Conservation (phyloP, 345 rosid genomes). For the Melaleuca quinquenervia region DNA sequence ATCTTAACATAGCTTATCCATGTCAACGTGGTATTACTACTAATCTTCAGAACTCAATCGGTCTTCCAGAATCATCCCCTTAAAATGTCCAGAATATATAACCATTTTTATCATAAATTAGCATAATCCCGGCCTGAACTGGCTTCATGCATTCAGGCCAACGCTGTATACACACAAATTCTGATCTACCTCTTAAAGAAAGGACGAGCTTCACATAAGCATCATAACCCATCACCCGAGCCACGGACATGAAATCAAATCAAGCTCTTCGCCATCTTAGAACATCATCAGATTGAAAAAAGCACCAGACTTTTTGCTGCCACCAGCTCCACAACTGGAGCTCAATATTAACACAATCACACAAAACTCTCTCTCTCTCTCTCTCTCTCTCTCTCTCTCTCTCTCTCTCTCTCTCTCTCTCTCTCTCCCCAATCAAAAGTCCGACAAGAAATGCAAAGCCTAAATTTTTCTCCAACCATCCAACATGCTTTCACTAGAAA, state of each 20-base stretch:
- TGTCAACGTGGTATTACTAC: not conserved
- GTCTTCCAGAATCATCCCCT: not conserved
- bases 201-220: not conserved
- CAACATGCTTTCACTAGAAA: not conserved
- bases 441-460: not conserved
- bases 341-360: not conserved
- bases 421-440: not conserved
- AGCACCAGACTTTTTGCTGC: not conserved
- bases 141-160: not conserved
- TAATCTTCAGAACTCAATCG: not conserved
- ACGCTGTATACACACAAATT: not conserved
- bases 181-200: not conserved
- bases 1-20: not conserved
- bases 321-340: not conserved
- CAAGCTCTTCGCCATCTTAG: not conserved
- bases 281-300: not conserved
- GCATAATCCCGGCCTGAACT: not conserved
- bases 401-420: not conserved
- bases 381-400: no score
- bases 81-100: not conserved
- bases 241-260: not conserved
- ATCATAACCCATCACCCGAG: not conserved
- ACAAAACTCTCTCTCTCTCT: not conserved
- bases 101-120: not conserved
- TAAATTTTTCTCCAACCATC: not conserved